A percentile compares a stretch with the other conserved stretches of the same genome.
Conservation (phyloP, 2,329 filamentous ascomycete species). For the Penicillium sclerotigenum region DNA sequence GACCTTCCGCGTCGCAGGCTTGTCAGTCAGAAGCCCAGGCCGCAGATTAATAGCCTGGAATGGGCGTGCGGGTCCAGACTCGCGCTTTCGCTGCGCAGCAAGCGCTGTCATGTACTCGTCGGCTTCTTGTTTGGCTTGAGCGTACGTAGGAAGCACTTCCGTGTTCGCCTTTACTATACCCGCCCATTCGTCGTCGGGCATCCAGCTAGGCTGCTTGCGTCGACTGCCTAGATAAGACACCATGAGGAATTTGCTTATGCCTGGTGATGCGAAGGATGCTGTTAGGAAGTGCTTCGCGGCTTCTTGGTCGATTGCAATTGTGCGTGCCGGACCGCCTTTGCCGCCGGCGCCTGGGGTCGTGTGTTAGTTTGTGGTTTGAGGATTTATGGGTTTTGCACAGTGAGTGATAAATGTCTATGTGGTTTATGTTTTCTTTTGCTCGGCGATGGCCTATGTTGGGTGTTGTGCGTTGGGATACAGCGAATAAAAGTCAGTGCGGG, state of each 20-base stretch:
- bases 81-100: conserved; percentile 33
- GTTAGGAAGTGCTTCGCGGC: conserved; percentile 55
- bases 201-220: conserved; percentile 49
- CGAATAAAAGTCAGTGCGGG: neutral
- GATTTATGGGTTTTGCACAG: neutral
- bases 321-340: conserved; percentile 51
- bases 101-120: conserved; percentile 54
- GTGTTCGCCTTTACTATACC: conserved; percentile 47
- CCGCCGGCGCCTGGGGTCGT: conserved; percentile 50
- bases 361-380: conserved; percentile 1
- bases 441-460: neutral
- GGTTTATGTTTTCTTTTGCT: neutral
- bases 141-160: conserved; percentile 52
- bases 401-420: neutral
- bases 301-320: conserved; percentile 52
- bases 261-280: conserved; percentile 45
- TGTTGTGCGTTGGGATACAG: neutral
- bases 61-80: conserved; percentile 9
- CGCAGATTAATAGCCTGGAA: conserved; percentile 53
- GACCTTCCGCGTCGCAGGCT: conserved; percentile 48
- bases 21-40: conserved; percentile 50
- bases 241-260: conserved; percentile 54
- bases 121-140: conserved; percentile 54
- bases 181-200: conserved; percentile 49
- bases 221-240: conserved; percentile 54